Evolutionary conservation across 2,329 filamentous ascomycete genomes (phyloP), one percentile per base, ranked within the genome.

Genomic region (Calonectria naviculata): DNA sequence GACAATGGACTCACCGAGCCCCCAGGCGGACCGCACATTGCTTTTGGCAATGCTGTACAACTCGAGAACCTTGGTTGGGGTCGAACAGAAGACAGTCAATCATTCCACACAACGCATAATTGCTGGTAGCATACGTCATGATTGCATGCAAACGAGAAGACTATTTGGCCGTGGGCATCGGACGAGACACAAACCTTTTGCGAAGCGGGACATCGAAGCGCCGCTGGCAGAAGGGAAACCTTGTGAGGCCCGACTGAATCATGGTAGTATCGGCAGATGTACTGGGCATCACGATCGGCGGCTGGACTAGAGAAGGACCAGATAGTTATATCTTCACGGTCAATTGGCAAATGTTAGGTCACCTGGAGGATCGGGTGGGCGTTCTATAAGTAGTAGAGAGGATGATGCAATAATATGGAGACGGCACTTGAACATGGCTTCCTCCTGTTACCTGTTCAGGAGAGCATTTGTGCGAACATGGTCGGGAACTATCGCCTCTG

Each of bases 81-180:
- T 66, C 26, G 36, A 52, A 41, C 61, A 70, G 34, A 62, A 44
- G 34, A 38, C 54, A 46, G 49, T 65, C 36, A 24, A 29, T 21
- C 36, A 52, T 61, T 26, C 34, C 21, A 70, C 54, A 17, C 28
- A 36, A n/a, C n/a, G 29, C 49, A 36, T 34, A n/a, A 28, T 19
- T 13, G 31, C 28, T 46, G 17, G 29, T 31, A 46, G 15, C 36
- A 65, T 64, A 70, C 67, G 62, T 62, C 67, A 70, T 66, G 34
- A 62, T n/a, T 67, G 56, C 68, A 70, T 67, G 46, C 49, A 34
- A 42, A 54, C 19, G 10, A 38, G 29, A 46, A 66, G 38, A 44
- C 58, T 46, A 61, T 54, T 66, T 61, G 68, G 36, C 38, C 36
- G 41, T 10, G 44, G 49, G 38, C 21, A 29, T 46, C 44, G 19